Evolutionary conservation across 179 eudicot species (phyloP), one percentile per base, ranked within the genome.

Genomic region (Beta lomatogona): DNA sequence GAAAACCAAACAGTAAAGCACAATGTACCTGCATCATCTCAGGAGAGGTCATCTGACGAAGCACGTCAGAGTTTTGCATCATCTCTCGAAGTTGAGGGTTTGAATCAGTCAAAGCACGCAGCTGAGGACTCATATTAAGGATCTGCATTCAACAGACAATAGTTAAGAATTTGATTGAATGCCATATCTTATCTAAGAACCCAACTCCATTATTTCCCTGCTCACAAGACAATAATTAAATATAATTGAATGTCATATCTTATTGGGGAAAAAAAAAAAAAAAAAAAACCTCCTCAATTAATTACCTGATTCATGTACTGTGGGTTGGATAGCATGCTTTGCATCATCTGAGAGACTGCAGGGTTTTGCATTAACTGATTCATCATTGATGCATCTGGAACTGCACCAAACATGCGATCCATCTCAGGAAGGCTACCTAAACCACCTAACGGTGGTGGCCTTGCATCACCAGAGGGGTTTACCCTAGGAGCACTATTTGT

Each of bases 301-400:
- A 77, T 77, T 85, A 94, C 99, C 94, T 91, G 96, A 81, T 92
- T 92, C 96, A 93, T 89, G 82, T 87, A 89, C 73, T 95, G 93
- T 60, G 99, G 98, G 77, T 93, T 89, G 52, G 99, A 90, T 79
- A 95, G 95, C 83, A 94, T 82, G 82, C 88, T 88, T 78, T 95
- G 97, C 92, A 93, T 92, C 97, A 97, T 93, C 87, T 97, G 97
- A 52, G 98, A 85, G 60, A 96, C 76, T 50, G 97, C 93, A 55
- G 92, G 94, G 86, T 94, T 94, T 89, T 95, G 98, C 94, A 95
- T 53, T 15, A 95, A 77, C 80, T 95, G 95, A 83, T 81, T 84
- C 87, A 92, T 65, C 63, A 83, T 60, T 71, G 98, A 83, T 65
- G 95, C 84, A 86, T 93, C 95, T 13, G 88, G 88, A 81, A 83